Evolutionary conservation across 148 eudicot genomes (phyloP), one percentile per base, ranked within the genome.

Genomic region (Limonium bicolor): DNA sequence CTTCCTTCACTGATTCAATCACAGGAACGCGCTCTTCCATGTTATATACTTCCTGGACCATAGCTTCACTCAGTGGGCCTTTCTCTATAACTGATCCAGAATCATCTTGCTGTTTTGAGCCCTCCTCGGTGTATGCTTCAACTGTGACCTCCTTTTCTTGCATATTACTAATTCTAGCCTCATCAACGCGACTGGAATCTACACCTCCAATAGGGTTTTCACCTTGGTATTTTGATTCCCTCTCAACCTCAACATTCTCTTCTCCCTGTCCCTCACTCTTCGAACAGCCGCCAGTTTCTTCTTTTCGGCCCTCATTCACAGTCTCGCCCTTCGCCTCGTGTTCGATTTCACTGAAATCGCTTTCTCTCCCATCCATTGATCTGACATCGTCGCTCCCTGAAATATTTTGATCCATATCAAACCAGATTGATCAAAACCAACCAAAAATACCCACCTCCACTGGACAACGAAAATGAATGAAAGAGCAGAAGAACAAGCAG

Each of bases 1-100:
- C 64, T 47, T 67, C 48, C 56, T 80, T 48, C 45, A 64, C 66
- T n/a, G 65, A 62, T 60, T 71, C 77, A 58, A 31, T 53, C 21
- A 24, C 18, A 38, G 23, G 23, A 19, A n/a, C n/a, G n/a, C n/a
- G n/a, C n/a, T n/a, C 18, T 38, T 38, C 21, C 21, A 19, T 24
- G 4, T 6, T 16, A 41, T 11, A 11, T 21, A 27, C 13, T 11
- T 41, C 25, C 13, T 41, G 46, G 7, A 20, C 24, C 7, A 27
- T 25, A 21, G 24, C 24, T 41, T 21, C 46, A 4, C 13, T 6
- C 27, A 10, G 9, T 1, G n/a, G 24, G 9, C 21, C 21, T 1
- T 4, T 41, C 25, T 41, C 46, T 16, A 41, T 4, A 4, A 41
- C 14, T 4, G 46, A 41, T 11, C 20, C 24, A 22, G 13, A 25